Conservation (phyloP, 2,329 filamentous ascomycete genomes). For the Harringtonia lauricola region DNA sequence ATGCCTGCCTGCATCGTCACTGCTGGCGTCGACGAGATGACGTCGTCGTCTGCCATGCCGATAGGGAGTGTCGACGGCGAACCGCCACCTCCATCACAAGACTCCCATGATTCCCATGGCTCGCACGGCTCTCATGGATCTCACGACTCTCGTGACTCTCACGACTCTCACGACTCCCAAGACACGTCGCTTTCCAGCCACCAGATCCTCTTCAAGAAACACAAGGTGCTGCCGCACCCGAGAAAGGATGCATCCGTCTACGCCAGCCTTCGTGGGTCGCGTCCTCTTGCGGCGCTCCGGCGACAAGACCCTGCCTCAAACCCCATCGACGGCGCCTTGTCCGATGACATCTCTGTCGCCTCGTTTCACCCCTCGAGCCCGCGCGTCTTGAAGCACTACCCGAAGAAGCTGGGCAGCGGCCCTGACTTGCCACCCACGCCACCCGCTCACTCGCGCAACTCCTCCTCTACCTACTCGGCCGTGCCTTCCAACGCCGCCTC, state of each 20-base stretch:
- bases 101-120: no score
- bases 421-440: slow-evolving; percentile 51
- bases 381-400: slow-evolving; percentile 29
- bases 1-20: neutral
- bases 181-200: slow-evolving; percentile 2
- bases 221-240: slow-evolving; percentile 27
- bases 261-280: slow-evolving; percentile 4
- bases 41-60: neutral
- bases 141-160: no score
- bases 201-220: slow-evolving; percentile 21
- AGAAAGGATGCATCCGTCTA: slow-evolving; percentile 14
- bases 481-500: slow-evolving; percentile 29
- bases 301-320: slow-evolving; percentile 12
- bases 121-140: no score
- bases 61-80: neutral
- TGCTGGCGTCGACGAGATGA: slow-evolving; percentile 7
- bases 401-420: slow-evolving; percentile 29
- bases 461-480: slow-evolving; percentile 38
- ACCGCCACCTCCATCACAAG: neutral
- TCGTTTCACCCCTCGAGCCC: slow-evolving; percentile 27
- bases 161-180: no score
- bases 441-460: slow-evolving; percentile 47
- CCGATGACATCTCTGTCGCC: slow-evolving; percentile 10
- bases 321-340: slow-evolving; percentile 17
- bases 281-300: slow-evolving; percentile 9